Evolutionary conservation across 352 stramenopile genomes (phyloP), one percentile per base, ranked within the genome.

Genomic region (Aphanomyces stellatus): DNA sequence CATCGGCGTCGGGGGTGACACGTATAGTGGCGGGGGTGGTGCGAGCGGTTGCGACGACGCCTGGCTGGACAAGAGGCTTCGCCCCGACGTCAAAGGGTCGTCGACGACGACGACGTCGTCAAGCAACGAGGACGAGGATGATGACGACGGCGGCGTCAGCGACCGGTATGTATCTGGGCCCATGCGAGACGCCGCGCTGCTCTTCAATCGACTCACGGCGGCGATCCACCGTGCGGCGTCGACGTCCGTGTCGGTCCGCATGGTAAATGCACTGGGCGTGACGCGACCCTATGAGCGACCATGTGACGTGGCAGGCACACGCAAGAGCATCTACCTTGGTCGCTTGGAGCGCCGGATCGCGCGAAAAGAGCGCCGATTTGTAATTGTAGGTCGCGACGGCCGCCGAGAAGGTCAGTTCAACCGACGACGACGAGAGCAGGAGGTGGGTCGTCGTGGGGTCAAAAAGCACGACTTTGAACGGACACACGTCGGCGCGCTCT

Each of bases 401-500:
- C 0, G 8, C 22, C 11, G 49, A 57, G 5, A 57, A 2, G 6
- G 27, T n/a, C 17, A 57, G 25, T 30, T 57, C 49, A 13, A 15
- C 17, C 13, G 46, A 37, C 6, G 25, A 15, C 1, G 25, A 24
- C 15, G 11, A 33, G 13, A 41, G n/a, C 15, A n/a, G 17, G 11
- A 67, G 24, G 4, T 5, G 5, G 5, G 46, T 41, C 19, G 24
- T n/a, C 10, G 51, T 34, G 5, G 60, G 42, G 27, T 42, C 48
- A 25, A 67, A 67, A 22, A 30, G 48, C 15, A 51, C 60, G 15
- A 67, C 46, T 49, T 59, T 67, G 30, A 35, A 57, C 1, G 60
- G 60, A 10, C 41, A 59, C 33, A 43, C 24, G 11, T 19, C 33
- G 60, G 37, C 42, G 3, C 35, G 48, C 7, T 30, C 35, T 1